These are phyloP conservation scores for Davidsoniella virescens DNA, from an alignment of 2,329 filamentous ascomycete genomes.

Conservation along the genomic window DNA sequence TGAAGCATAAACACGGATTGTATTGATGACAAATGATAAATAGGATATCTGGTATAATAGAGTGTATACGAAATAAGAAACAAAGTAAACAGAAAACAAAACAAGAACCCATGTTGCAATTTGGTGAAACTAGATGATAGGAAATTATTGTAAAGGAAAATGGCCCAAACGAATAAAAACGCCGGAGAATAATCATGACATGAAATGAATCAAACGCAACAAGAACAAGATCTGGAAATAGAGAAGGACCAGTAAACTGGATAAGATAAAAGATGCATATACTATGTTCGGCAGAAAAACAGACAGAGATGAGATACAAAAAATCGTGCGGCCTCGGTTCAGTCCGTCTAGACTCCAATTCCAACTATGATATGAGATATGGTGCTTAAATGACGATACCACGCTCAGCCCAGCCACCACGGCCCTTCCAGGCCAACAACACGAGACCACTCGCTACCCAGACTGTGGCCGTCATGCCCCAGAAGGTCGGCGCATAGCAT, in stretches of 20 bases:
- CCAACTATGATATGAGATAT: background rate
- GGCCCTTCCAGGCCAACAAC: conserved; percentile 67
- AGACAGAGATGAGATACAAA: no score
- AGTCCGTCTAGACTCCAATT: background rate
- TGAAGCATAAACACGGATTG: background rate
- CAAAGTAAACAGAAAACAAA: no score
- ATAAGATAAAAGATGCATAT: no score
- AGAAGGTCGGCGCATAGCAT: conserved; percentile 72
- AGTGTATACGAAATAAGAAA: background rate
- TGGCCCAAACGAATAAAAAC: background rate
- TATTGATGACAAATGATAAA: no score
- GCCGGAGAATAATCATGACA: no score
- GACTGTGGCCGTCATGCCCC: conserved; percentile 69
- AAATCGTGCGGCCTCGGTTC: no score
- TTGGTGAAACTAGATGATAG: background rate
- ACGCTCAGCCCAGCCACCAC: conserved; percentile 56
- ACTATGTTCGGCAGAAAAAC: no score
- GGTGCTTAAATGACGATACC: conserved; percentile 46
- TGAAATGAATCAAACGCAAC: no score
- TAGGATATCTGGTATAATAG: background rate
- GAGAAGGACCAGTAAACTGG: no score
- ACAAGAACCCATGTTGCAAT: background rate
- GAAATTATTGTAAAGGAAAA: background rate
- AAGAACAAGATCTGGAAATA: no score
- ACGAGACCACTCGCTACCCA: conserved; percentile 61